phyloP scores from a whole-genome alignment of 129 eudicot species.

The Deinandra increscens region DNA sequence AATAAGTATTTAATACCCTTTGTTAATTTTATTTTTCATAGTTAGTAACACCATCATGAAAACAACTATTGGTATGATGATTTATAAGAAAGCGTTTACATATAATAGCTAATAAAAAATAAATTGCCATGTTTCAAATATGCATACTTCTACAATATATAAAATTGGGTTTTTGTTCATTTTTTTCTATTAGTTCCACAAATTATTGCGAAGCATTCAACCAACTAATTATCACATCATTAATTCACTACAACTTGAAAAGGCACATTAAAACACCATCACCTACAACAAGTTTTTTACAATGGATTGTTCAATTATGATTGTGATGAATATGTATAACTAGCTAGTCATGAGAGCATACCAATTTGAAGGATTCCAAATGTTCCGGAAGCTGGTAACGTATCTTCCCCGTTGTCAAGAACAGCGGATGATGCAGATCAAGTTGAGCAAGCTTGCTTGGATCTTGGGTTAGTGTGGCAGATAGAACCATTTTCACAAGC shows the following conservation, averaged over 20 bases:
- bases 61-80: background rate
- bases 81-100: background rate
- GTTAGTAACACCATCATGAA: background rate
- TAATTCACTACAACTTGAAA: background rate
- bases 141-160: background rate
- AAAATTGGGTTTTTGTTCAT: background rate
- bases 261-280: background rate
- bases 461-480: conserved; percentile 93
- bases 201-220: conserved; percentile 1
- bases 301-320: background rate
- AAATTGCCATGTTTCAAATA: background rate
- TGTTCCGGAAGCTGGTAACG: conserved; percentile 84
- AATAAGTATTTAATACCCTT: background rate
- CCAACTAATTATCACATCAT: background rate
- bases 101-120: background rate
- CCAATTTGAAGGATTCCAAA: conserved; percentile 67
- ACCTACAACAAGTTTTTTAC: background rate
- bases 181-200: background rate
- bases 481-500: conserved; percentile 79
- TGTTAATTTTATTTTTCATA: background rate
- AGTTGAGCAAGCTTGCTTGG: conserved; percentile 94
- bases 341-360: conserved; percentile 33
- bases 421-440: conserved; percentile 86
- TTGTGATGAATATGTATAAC: conserved; percentile 5
- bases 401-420: conserved; percentile 68